Evolutionary conservation across 2,329 filamentous ascomycete species (phyloP).

Genomic region (Scedosporium minutisporum): DNA sequence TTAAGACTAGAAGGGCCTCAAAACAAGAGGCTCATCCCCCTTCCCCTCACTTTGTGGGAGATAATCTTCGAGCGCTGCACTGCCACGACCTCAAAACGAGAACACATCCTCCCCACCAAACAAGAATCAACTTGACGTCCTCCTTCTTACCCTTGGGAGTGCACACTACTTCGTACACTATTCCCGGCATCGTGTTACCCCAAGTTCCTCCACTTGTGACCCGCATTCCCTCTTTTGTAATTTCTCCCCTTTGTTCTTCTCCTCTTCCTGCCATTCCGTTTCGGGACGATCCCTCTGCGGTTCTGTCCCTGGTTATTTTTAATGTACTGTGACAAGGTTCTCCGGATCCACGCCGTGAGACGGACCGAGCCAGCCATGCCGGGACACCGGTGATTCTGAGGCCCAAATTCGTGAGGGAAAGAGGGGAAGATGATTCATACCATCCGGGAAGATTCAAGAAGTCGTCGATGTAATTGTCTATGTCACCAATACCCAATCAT

Average conservation of each 20-base stretch:
- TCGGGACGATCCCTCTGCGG: background rate
- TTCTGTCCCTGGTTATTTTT: background rate
- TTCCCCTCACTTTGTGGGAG: background rate
- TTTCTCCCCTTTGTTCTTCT: background rate
- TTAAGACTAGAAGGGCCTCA: background rate
- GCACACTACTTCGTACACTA: background rate
- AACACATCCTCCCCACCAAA: background rate
- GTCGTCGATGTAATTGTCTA: background rate
- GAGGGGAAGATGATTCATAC: too few relatives aligned
- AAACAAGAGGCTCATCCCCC: background rate
- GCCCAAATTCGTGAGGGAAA: too few relatives aligned
- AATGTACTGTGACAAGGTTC: background rate
- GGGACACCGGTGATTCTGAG: too few relatives aligned
- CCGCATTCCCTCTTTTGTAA: background rate
- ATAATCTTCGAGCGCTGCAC: background rate
- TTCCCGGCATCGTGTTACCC: background rate
- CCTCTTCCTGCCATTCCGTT: background rate
- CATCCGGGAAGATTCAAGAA: too few relatives aligned
- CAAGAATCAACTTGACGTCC: background rate
- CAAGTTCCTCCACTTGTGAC: background rate
- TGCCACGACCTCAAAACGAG: background rate
- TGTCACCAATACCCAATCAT: background rate
- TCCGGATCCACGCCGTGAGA: background rate
- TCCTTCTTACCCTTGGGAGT: background rate
- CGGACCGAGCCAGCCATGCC: too few relatives aligned